These are phyloP conservation scores for Neonectria neomacrospora DNA, from an alignment of 2,329 filamentous ascomycete species.

Conservation along the genomic window DNA sequence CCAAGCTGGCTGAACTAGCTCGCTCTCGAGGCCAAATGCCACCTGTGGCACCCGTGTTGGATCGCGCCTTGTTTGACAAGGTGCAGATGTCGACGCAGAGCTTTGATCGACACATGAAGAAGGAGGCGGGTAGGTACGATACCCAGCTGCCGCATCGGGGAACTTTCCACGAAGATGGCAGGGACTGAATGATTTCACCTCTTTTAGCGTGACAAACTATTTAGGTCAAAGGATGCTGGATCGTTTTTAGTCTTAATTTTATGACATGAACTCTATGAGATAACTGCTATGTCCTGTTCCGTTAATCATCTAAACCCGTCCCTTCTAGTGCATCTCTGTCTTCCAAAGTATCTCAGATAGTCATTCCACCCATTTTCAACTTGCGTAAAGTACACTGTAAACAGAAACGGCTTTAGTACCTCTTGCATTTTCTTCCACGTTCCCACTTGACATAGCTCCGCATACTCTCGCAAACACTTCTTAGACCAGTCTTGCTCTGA, in stretches of 20 bases:
- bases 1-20: conserved; percentile 45
- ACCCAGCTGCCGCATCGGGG: conserved; percentile 48
- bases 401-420: conserved; percentile 14
- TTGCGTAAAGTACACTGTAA: neutral
- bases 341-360: too few relatives aligned
- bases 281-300: too few relatives aligned
- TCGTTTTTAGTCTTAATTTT: neutral
- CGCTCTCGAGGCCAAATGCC: conserved; percentile 47
- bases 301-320: too few relatives aligned
- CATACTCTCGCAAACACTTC: neutral
- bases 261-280: neutral
- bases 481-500: conserved; percentile 7
- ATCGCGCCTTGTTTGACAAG: conserved; percentile 54
- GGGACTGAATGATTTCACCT: neutral
- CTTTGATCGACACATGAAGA: conserved; percentile 56
- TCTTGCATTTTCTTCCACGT: conserved; percentile 18
- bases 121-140: conserved; percentile 49
- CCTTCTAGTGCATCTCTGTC: too few relatives aligned
- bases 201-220: neutral
- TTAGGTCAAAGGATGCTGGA: neutral
- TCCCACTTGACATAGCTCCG: neutral
- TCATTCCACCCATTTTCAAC: too few relatives aligned
- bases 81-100: conserved; percentile 57
- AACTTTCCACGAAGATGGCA: conserved; percentile 46
- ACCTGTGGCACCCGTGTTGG: conserved; percentile 51